Conservation (phyloP, 1,139 yeast genomes). For the Suhomyces chickasaworum region DNA sequence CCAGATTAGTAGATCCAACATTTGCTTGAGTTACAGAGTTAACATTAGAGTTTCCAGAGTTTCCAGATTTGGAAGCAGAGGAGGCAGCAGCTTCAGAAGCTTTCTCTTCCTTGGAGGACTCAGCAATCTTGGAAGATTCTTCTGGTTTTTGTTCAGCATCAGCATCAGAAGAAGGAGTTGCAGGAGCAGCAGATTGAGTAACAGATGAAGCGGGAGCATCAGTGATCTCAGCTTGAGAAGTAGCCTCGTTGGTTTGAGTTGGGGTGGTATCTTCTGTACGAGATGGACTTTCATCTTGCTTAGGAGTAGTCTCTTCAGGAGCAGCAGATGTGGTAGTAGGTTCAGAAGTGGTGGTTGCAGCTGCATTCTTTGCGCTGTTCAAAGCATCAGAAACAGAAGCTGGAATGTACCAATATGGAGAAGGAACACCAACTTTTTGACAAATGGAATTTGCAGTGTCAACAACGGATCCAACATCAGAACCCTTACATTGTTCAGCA, state of each 20-base stretch:
- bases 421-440: conserved; percentile 42
- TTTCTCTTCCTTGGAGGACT: neutral
- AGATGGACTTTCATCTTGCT: neutral
- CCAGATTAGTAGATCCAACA: conserved; percentile 15
- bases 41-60: conserved; percentile 4
- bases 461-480: conserved; percentile 41
- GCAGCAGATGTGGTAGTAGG: conserved; percentile 1
- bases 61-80: conserved; percentile 14
- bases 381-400: conserved; percentile 35
- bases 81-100: conserved; percentile 18
- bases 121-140: conserved; percentile 14
- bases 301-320: neutral
- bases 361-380: conserved; percentile 24
- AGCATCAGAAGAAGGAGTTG: conserved; percentile 13
- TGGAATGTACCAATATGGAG: conserved; percentile 46
- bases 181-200: conserved; percentile 13
- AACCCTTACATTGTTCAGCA: conserved; percentile 36
- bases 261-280: neutral
- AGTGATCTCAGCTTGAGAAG: conserved; percentile 16
- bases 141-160: conserved; percentile 8
- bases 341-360: conserved; percentile 5
- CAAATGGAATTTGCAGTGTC: conserved; percentile 45
- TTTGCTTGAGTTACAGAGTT: conserved; percentile 13
- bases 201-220: conserved; percentile 11
- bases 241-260: conserved; percentile 12